Conservation (phyloP, 257 asterid genomes). For the Solanum peruvianum region DNA sequence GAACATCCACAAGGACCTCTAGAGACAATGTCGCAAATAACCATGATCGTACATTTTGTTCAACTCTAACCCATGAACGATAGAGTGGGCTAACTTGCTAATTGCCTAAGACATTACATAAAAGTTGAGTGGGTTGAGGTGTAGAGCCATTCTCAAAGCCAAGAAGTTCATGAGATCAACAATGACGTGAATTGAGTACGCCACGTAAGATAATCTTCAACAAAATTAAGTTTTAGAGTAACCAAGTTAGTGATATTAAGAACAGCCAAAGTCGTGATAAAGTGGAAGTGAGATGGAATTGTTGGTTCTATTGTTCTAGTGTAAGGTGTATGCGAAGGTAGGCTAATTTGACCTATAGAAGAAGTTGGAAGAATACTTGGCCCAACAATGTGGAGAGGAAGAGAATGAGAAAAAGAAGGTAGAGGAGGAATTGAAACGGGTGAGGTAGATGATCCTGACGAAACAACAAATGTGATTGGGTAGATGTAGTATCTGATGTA, state of each 20-base stretch:
- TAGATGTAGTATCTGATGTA: too few species aligned
- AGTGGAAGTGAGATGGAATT: neutral
- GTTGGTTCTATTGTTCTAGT: neutral
- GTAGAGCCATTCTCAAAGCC: neutral
- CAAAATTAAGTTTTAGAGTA: accelerated
- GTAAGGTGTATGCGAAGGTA: neutral
- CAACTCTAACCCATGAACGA: neutral
- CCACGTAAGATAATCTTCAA: neutral
- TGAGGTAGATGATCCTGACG: neutral
- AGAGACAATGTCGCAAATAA: neutral
- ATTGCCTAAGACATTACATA: neutral
- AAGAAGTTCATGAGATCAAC: neutral
- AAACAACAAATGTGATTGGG: neutral
- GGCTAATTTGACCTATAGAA: neutral
- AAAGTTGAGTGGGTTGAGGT: neutral
- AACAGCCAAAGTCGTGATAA: neutral
- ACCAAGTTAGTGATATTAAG: neutral
- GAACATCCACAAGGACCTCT: neutral
- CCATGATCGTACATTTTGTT: neutral
- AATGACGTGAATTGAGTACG: neutral
- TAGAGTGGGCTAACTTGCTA: neutral
- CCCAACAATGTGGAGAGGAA: neutral
- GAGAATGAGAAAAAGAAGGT: neutral
- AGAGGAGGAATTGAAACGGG: neutral
- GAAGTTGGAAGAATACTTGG: neutral